Evolutionary conservation across 2,329 filamentous ascomycete species (phyloP), one percentile per base, ranked within the genome.

Genomic region (Monascus ruber): DNA sequence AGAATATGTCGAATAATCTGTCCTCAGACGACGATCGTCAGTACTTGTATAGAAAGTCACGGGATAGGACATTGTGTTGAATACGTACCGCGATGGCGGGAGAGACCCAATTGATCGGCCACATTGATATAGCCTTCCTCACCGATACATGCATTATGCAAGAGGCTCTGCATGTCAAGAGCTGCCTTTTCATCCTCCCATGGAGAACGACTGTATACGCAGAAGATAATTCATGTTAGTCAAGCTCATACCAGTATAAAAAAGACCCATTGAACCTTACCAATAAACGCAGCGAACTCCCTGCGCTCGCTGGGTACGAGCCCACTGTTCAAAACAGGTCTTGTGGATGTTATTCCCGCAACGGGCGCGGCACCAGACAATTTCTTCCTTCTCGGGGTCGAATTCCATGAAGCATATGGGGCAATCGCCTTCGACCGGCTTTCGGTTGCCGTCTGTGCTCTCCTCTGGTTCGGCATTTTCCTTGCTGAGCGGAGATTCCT

Each of bases 301-400:
- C 17, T 50, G 51, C 1, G 51, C 44, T 1, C 50, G 50, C 28
- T 58, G 52, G 8, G 54, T 62, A 8, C 55, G 53, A 7, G 58
- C 61, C 75, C 75, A 79, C 43, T 70, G 63, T 39, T 71, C 55
- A 53, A 79, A 77, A 47, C 76, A 79, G 1, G 55, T 50, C 42
- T 69, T 68, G 53, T 79, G 75, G n/a, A 79, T 59, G 48, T 79
- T 79, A 55, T 80, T 78, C 11, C 76, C 77, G 47, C 77, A 81
- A 2, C 71, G 65, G 1, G 70, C 69, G 49, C 71, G 71, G 57
- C 77, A 81, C 67, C 74, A 81, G 6, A 75, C 58, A 5, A 70
- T 66, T 4, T 70, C 63, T 40, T 71, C 60, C 7, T 63, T 63
- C 3, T 53, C 53, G 1, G 65, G 53, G 25, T 70, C 63, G 38